phyloP scores from a whole-genome alignment of 75 land plant species.

The Cupressus sempervirens region DNA sequence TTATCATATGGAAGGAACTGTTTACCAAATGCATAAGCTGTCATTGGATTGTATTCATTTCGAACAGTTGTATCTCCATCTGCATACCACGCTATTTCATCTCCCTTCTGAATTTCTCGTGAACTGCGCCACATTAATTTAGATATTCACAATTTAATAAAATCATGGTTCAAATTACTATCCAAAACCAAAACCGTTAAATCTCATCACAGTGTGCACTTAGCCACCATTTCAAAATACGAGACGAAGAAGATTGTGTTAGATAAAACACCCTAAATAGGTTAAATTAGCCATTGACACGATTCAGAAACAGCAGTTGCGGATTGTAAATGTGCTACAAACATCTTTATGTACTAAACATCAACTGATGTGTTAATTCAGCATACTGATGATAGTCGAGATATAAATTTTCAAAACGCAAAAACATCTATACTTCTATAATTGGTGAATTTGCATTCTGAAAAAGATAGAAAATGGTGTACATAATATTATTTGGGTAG shows the following conservation, averaged over 20 bases:
- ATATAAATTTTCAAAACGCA: background rate
- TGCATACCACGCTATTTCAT: constrained; percentile 92
- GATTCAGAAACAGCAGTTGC: background rate
- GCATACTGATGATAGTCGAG: background rate
- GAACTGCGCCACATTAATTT: constrained; percentile 32
- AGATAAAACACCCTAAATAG: background rate
- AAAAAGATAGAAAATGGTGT: background rate
- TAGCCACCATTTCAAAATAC: background rate
- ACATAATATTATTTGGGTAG: background rate
- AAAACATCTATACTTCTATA: background rate
- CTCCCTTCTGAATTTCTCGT: constrained; percentile 78
- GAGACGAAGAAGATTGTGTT: background rate
- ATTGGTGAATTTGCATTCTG: background rate
- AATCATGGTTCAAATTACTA: background rate
- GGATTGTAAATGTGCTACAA: background rate
- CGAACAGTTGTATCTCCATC: constrained; percentile 82
- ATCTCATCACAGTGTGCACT: background rate
- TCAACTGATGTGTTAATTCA: background rate
- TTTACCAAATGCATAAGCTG: constrained; percentile 78
- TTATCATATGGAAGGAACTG: background rate
- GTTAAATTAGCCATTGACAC: background rate
- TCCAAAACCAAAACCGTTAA: background rate
- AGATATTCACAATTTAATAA: background rate
- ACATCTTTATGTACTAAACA: background rate
- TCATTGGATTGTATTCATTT: constrained; percentile 65